phyloP scores from a whole-genome alignment of 2,329 filamentous ascomycete genomes.

The Penicillium sp. region DNA sequence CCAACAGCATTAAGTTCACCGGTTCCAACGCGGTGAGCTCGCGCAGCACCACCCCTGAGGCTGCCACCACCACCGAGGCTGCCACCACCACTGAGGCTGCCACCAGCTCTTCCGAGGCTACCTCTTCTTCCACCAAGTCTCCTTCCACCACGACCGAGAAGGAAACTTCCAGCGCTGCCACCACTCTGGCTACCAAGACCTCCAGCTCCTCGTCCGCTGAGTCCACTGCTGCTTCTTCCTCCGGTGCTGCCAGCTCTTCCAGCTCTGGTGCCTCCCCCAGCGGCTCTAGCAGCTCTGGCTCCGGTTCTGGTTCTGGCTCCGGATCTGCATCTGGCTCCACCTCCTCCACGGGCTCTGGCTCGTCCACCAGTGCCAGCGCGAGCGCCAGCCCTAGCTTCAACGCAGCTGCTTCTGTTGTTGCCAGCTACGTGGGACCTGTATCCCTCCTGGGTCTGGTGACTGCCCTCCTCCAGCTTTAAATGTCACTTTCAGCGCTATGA shows the following conservation, averaged over 20 bases:
- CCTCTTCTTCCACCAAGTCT: slow-evolving; percentile 4
- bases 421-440: slow-evolving; percentile 23
- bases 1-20: slow-evolving; percentile 59
- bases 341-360: slow-evolving; percentile 9
- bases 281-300: slow-evolving; percentile 9
- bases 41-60: slow-evolving; percentile 6
- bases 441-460: slow-evolving; percentile 26
- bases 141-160: slow-evolving; percentile 12
- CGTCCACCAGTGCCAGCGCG: slow-evolving; percentile 8
- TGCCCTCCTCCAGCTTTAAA: slow-evolving; percentile 33
- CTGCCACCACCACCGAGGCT: too few species aligned
- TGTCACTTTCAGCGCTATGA: neutral
- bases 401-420: slow-evolving; percentile 21
- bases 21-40: slow-evolving; percentile 13
- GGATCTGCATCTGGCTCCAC: slow-evolving; percentile 9
- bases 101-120: slow-evolving; percentile 2
- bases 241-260: slow-evolving; percentile 7
- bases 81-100: slow-evolving; percentile 7
- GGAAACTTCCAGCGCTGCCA: slow-evolving; percentile 6
- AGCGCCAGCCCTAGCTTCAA: slow-evolving; percentile 15
- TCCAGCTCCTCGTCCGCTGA: slow-evolving; percentile 8
- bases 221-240: slow-evolving; percentile 13
- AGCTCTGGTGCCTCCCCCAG: slow-evolving; percentile 11
- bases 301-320: slow-evolving; percentile 9
- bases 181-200: slow-evolving; percentile 9